These are phyloP conservation scores for Fusarium nisikadoi DNA, from an alignment of 2,329 filamentous ascomycete species.

Conservation along the genomic window DNA sequence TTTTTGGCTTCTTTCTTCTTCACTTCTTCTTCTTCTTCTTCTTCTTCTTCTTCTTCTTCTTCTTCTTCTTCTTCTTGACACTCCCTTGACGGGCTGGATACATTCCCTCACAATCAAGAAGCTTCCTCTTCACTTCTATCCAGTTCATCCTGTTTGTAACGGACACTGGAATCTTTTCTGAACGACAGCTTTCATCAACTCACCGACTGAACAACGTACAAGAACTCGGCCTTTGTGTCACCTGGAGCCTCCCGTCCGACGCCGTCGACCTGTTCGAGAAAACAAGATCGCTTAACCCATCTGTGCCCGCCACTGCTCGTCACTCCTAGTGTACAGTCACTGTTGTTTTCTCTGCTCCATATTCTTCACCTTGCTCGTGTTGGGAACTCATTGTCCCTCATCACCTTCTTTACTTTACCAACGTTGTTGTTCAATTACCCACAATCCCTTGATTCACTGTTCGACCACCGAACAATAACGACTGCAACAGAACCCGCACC, in stretches of 20 bases:
- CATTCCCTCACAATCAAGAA: constrained; percentile 33
- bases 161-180: constrained; percentile 26
- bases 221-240: constrained; percentile 26
- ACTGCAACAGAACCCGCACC: constrained; percentile 22
- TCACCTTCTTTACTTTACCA: constrained; percentile 32
- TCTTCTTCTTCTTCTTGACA: constrained; percentile 25
- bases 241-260: constrained; percentile 27
- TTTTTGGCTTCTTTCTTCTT: constrained; percentile 23
- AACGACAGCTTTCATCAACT: constrained; percentile 10
- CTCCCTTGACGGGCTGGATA: constrained; percentile 38
- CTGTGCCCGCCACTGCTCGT: constrained; percentile 29
- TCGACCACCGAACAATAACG: constrained; percentile 23
- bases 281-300: constrained; percentile 30
- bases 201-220: constrained; percentile 26
- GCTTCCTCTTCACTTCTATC: constrained; percentile 4
- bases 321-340: constrained; percentile 24
- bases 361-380: constrained; percentile 23
- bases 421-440: constrained; percentile 22
- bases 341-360: constrained; percentile 8
- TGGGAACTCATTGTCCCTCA: constrained; percentile 23
- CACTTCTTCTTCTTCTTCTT: constrained; percentile 9
- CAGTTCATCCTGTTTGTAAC: constrained; percentile 26
- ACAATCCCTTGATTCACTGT: constrained; percentile 37
- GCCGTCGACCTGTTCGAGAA: constrained; percentile 34
- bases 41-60: constrained; percentile 22